phyloP scores from a whole-genome alignment of 73 alveolate genomes.

The Uronychia setigera region DNA sequence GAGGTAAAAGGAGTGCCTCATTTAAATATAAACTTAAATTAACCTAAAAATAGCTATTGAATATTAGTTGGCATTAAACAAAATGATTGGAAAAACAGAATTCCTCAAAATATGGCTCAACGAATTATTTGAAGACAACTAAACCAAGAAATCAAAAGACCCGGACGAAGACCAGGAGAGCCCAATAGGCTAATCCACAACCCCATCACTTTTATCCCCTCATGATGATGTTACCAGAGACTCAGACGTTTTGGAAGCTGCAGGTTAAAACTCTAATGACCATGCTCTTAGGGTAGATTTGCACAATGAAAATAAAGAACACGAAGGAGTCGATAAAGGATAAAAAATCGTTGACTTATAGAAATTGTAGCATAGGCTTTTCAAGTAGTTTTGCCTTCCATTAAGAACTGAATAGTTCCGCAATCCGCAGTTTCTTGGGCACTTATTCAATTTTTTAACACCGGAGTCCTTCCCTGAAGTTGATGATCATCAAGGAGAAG shows the following conservation, averaged over 20 bases:
- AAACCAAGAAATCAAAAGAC: not conserved
- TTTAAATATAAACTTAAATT: no score
- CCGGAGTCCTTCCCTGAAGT: not conserved
- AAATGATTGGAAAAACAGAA: not conserved
- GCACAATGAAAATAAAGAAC: not conserved
- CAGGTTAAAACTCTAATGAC: not conserved
- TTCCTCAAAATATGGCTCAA: not conserved
- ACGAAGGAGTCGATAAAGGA: no score
- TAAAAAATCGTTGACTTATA: no score
- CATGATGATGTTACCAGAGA: not conserved
- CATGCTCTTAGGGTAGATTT: not conserved
- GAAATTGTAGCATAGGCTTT: not conserved
- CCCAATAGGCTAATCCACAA: not conserved
- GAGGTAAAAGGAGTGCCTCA: no score
- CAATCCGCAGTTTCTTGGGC: not conserved
- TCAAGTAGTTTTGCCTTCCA: not conserved
- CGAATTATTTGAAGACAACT: not conserved
- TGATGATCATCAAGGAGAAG: not conserved
- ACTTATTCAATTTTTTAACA: not conserved
- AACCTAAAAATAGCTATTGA: no score
- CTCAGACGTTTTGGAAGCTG: not conserved
- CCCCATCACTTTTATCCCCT: not conserved
- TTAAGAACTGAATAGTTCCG: not conserved
- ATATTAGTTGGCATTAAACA: no score
- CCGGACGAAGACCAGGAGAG: not conserved